Evolutionary conservation across 2,329 filamentous ascomycete genomes (phyloP), one percentile per base, ranked within the genome.

Genomic region (Oidium heveae): DNA sequence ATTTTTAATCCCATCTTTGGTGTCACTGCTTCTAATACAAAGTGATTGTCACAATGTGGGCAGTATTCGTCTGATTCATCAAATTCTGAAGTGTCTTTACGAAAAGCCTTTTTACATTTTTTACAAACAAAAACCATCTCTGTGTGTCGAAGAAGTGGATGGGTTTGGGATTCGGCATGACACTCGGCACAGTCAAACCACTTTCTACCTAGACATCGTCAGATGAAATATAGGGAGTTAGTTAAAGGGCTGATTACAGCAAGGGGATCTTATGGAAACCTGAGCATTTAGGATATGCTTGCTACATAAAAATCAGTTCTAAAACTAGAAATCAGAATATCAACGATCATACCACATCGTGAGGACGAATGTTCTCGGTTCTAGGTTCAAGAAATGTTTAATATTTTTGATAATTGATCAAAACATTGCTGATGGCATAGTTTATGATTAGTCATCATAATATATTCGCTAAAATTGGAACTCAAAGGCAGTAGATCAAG

Each of bases 181-280:
- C 91, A 98, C 67, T 95, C 84, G 59, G 86, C 84, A 70, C 91
- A 98, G 72, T 98, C 91, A 71, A 95, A 98, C 93, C 93, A 98
- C 73, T 94, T 95, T 57, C 79, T 77, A 73, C 86, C 86, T 89
- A 63, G 1, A 18, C 36, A 51, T 16, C 39, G 15, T 53, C 3
- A 54, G 52, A 16, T 41, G 20, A 12, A 1, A n/a, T 43, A 18
- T 28, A 52, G 18, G 24, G 46, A 18, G 41, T 32, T 54, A 50
- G 52, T 24, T 51, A 51, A 39, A 33, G 34, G 32, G 37, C 20
- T 39, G 69, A 80, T 63, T 77, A 89, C 91, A 98, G 74, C 91
- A 98, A 58, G 88, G 85, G 55, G 88, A 91, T 63, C 91, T 85
- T 70, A 98, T 93, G 56, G 89, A 74, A 64, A 98, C 91, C 71